phyloP scores from a whole-genome alignment of 164 flowering plant genomes.

The Piper longum region DNA sequence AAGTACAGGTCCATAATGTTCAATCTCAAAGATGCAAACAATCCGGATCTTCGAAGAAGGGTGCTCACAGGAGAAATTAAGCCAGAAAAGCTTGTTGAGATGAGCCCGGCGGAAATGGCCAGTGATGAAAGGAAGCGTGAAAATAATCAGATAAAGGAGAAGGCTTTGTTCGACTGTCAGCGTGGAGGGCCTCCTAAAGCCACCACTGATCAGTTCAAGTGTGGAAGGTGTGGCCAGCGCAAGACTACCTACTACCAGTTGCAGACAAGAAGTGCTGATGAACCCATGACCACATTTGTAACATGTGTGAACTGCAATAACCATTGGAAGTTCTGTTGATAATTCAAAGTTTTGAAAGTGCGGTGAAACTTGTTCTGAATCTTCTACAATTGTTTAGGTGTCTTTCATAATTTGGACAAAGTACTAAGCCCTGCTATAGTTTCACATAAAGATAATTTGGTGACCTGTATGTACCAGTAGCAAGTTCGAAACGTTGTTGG shows the following conservation, averaged over 20 bases:
- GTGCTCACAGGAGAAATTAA: constrained; percentile 60
- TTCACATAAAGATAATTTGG: too few species aligned
- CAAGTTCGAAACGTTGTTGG: too few species aligned
- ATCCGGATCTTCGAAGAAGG: constrained; percentile 80
- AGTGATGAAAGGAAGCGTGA: constrained; percentile 51
- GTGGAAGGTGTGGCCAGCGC: constrained; percentile 78
- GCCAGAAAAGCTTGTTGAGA: constrained; percentile 42
- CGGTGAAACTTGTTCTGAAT: not conserved
- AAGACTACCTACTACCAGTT: constrained; percentile 72
- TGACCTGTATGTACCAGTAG: too few species aligned
- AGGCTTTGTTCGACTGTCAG: constrained; percentile 65
- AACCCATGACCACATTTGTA: constrained; percentile 94
- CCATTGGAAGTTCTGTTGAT: constrained; percentile 85
- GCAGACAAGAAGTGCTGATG: constrained; percentile 98
- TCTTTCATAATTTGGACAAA: not conserved
- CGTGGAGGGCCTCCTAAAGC: constrained; percentile 49
- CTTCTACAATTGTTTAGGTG: not conserved
- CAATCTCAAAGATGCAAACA: constrained; percentile 69
- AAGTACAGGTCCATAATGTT: constrained; percentile 84
- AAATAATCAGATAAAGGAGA: constrained; percentile 55
- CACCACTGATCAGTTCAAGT: constrained; percentile 77
- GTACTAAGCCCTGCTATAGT: too few species aligned
- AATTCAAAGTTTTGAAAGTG: too few species aligned
- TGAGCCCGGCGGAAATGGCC: constrained; percentile 83
- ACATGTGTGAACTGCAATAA: constrained; percentile 82